Conservation (phyloP, 163 green algal genomes). For the Chloromonas sp. region DNA sequence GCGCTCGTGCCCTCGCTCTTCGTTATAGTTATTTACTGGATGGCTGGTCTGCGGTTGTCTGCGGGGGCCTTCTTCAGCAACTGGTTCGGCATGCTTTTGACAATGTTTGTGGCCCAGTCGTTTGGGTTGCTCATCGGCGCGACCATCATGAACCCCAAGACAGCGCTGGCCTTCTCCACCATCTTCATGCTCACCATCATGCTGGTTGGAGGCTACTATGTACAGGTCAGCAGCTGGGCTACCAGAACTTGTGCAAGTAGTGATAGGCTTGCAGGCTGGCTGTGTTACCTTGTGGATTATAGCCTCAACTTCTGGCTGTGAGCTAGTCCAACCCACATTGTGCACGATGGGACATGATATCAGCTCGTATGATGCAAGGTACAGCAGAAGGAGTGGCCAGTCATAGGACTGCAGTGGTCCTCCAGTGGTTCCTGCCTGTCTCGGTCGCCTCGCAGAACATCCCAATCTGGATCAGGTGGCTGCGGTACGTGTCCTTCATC, state of each 20-base stretch:
- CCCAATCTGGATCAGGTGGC: constrained; percentile 31
- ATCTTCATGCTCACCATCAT: constrained; percentile 71
- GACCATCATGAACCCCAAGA: constrained; percentile 45
- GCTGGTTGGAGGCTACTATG: constrained; percentile 29
- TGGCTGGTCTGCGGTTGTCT: constrained; percentile 58
- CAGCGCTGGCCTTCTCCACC: constrained; percentile 19
- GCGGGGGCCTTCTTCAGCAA: constrained; percentile 68
- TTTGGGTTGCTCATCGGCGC: constrained; percentile 46
- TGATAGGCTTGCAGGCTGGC: no score
- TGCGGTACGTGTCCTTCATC: constrained; percentile 70
- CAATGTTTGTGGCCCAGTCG: constrained; percentile 33
- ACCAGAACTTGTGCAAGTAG: no score
- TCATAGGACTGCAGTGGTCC: no score
- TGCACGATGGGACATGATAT: no score
- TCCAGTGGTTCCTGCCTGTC: no score
- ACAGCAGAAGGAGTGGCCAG: no score
- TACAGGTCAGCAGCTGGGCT: neutral
- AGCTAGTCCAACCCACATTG: no score
- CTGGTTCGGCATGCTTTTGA: constrained; percentile 30
- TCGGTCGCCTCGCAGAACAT: constrained; percentile 21
- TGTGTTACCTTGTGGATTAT: no score
- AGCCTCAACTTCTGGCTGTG: no score
- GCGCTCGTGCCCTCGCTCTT: constrained; percentile 65
- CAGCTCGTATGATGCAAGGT: no score
- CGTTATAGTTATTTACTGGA: constrained; percentile 83